Evolutionary conservation across 129 eudicot species (phyloP).

Genomic region (Helichrysum umbraculigerum): DNA sequence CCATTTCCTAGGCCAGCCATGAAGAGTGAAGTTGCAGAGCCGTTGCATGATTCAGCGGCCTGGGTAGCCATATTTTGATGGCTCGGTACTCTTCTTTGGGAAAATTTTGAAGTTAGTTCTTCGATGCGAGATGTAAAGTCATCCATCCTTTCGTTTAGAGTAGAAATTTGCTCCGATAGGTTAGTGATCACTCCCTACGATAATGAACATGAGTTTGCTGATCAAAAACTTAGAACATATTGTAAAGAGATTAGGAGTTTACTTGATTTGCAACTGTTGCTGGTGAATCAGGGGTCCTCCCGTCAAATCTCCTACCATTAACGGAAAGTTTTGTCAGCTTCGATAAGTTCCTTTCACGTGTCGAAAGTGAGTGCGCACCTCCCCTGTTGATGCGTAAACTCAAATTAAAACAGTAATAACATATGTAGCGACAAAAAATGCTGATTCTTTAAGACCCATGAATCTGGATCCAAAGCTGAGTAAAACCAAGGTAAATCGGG

Average conservation of each 20-base stretch:
- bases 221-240: neutral
- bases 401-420: neutral
- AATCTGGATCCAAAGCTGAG: neutral
- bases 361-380: conserved; percentile 53
- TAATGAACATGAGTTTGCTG: neutral
- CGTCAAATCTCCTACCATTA: conserved; percentile 59
- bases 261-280: conserved; percentile 72
- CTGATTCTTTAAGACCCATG: neutral
- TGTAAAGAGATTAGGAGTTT: conserved; percentile 17
- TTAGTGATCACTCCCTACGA: conserved; percentile 69
- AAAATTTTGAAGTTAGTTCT: conserved; percentile 70
- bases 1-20: conserved; percentile 74
- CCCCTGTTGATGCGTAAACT: conserved; percentile 32
- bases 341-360: conserved; percentile 56
- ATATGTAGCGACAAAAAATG: neutral
- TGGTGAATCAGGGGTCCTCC: conserved; percentile 77
- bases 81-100: conserved; percentile 51
- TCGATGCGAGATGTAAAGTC: conserved; percentile 91
- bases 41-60: conserved; percentile 74
- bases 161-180: conserved; percentile 86
- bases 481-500: neutral
- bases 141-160: conserved; percentile 91
- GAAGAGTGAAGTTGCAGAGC: conserved; percentile 55
- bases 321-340: conserved; percentile 76
- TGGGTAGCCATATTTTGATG: conserved; percentile 89